phyloP scores from a whole-genome alignment of 1,284 basidiomycete species.

The Fomitopsis schrenkii region DNA sequence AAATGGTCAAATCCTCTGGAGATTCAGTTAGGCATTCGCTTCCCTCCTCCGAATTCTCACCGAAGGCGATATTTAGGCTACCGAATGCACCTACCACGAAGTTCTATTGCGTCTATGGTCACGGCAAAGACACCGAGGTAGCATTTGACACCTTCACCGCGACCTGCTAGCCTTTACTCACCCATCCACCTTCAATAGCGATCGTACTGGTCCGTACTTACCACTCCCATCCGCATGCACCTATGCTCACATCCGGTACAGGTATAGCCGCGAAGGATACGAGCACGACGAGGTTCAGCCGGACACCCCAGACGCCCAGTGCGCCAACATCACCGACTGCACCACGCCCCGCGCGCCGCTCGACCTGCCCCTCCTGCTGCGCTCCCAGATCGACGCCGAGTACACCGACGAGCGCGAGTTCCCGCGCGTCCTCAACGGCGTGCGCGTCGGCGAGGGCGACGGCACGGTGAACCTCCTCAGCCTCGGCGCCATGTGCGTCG shows the following conservation, averaged over 20 bases:
- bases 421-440: slow-evolving; percentile 79
- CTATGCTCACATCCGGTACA: slow-evolving; percentile 17
- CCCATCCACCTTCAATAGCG: slow-evolving; percentile 38
- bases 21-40: slow-evolving; percentile 49
- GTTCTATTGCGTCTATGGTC: slow-evolving; percentile 92
- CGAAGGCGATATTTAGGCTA: slow-evolving; percentile 40
- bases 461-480: slow-evolving; percentile 91
- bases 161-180: neutral
- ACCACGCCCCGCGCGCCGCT: slow-evolving; percentile 42
- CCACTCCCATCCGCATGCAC: neutral
- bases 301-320: slow-evolving; percentile 42
- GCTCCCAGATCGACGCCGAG: slow-evolving; percentile 82
- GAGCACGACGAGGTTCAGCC: slow-evolving; percentile 59
- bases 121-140: slow-evolving; percentile 95
- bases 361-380: slow-evolving; percentile 55
- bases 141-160: slow-evolving; percentile 12
- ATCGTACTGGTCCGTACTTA: slow-evolving; percentile 61
- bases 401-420: slow-evolving; percentile 61
- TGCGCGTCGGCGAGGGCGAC: slow-evolving; percentile 92
- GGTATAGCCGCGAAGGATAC: slow-evolving; percentile 72
- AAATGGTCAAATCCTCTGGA: slow-evolving; percentile 98
- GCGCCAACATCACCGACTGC: slow-evolving; percentile 36
- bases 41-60: no score
- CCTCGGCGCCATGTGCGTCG: slow-evolving; percentile 92
- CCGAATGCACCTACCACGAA: slow-evolving; percentile 92